A percentile compares a stretch with the other conserved stretches of the same genome.
These are phyloP conservation scores for Manihot esculenta DNA, from an alignment of 441 rosid genomes.

Conservation along the genomic window DNA sequence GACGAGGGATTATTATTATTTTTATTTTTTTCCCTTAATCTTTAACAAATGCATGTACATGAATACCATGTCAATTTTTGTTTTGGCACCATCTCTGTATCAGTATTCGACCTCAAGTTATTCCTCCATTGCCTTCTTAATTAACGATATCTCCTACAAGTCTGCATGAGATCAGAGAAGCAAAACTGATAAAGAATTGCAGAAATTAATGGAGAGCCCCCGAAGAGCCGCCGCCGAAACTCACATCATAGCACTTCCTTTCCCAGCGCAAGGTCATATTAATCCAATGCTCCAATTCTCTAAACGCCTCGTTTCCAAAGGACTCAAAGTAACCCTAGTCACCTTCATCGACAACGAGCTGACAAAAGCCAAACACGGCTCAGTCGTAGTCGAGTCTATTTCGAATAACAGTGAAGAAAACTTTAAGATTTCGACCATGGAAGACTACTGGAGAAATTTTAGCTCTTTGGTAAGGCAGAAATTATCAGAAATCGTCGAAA, in stretches of 20 bases:
- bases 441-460: slow-evolving; percentile 16
- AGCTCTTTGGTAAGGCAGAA: slow-evolving; percentile 7
- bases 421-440: not conserved
- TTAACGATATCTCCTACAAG: no score
- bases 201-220: not conserved
- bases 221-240: not conserved
- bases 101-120: no score
- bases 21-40: no score
- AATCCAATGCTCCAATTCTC: slow-evolving; percentile 44
- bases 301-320: slow-evolving; percentile 36
- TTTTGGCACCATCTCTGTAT: no score
- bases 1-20: no score
- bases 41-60: no score
- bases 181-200: no score
- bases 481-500: slow-evolving; percentile 23
- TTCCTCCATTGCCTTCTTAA: no score
- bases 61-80: no score
- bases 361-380: slow-evolving; percentile 17
- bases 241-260: slow-evolving; percentile 21
- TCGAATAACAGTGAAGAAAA: slow-evolving; percentile 31
- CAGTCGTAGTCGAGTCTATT: slow-evolving; percentile 41
- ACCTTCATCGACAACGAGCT: slow-evolving; percentile 29
- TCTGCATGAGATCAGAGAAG: no score
- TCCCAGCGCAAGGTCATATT: slow-evolving; percentile 41
- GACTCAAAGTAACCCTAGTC: slow-evolving; percentile 32